Evolutionary conservation across 176 grass and related monocot species (phyloP).

Genomic region (Musa troglodytarum): DNA sequence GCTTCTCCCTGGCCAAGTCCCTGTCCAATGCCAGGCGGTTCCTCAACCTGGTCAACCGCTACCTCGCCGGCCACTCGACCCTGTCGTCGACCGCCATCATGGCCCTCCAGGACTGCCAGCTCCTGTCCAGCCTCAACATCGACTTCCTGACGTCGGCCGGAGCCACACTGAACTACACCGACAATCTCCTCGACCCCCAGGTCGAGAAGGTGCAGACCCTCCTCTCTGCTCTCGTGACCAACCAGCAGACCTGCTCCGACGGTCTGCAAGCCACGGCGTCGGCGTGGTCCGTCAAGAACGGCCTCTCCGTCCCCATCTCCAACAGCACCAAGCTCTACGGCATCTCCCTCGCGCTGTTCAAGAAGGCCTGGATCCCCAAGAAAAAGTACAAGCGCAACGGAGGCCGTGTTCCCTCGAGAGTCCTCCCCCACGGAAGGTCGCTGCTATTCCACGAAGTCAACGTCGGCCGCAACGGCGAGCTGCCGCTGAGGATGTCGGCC

Average conservation of each 20-base stretch:
- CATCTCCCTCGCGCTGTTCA: constrained; percentile 80
- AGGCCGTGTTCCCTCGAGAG: constrained; percentile 14
- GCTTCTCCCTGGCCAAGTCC: constrained; percentile 58
- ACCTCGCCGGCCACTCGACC: constrained; percentile 34
- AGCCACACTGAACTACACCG: constrained; percentile 27
- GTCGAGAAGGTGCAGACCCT: constrained; percentile 58
- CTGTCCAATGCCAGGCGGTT: constrained; percentile 52
- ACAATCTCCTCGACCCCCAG: constrained; percentile 55
- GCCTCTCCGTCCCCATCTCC: constrained; percentile 39
- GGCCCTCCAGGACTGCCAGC: constrained; percentile 57
- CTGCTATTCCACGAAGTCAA: constrained; percentile 30
- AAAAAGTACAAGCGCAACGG: constrained; percentile 27
- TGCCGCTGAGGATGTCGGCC: constrained; percentile 32
- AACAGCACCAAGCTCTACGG: constrained; percentile 67
- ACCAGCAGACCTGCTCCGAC: constrained; percentile 79
- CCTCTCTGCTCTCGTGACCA: constrained; percentile 78
- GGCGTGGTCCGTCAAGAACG: constrained; percentile 64
- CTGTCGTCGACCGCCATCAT: constrained; percentile 38
- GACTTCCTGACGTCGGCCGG: constrained; percentile 57
- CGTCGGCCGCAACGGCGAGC: constrained; percentile 16
- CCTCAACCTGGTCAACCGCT: constrained; percentile 36
- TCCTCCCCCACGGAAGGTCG: constrained; percentile 15
- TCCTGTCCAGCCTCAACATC: constrained; percentile 61
- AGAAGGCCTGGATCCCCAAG: constrained; percentile 60
- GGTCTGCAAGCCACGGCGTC: constrained; percentile 49